Evolutionary conservation across 169 alveolate genomes (phyloP).

Genomic region (Cryptosporidium meleagridis): DNA sequence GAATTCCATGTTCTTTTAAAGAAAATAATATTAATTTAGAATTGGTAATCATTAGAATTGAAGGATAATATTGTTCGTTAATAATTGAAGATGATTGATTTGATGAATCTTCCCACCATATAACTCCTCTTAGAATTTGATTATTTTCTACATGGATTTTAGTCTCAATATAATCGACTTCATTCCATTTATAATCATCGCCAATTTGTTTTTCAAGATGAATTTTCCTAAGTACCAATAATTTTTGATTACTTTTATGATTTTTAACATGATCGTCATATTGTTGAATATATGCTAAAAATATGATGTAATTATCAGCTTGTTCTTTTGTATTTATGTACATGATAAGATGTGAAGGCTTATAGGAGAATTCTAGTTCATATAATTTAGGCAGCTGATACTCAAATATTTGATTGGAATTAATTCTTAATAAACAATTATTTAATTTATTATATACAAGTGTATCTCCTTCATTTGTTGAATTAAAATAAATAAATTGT

Average conservation of each 20-base stretch:
- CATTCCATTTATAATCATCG: slow-evolving; percentile 4
- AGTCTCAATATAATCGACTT: slow-evolving; percentile 23
- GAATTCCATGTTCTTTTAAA: neutral
- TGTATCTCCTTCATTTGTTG: slow-evolving; percentile 51
- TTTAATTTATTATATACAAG: slow-evolving; percentile 24
- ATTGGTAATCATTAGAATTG: slow-evolving; percentile 24
- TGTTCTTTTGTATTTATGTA: neutral
- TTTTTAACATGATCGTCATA: neutral
- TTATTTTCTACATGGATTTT: neutral
- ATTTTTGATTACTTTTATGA: neutral
- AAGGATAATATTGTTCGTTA: neutral
- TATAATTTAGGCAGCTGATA: slow-evolving; percentile 34
- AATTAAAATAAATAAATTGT: slow-evolving; percentile 44
- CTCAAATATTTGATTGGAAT: neutral
- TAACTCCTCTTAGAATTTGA: slow-evolving; percentile 35
- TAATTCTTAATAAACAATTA: slow-evolving; percentile 1
- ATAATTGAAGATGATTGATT: neutral
- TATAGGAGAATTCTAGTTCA: slow-evolving; percentile 3
- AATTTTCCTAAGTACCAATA: slow-evolving; percentile 20
- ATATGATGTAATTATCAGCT: neutral
- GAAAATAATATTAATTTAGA: neutral
- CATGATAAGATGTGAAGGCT: neutral
- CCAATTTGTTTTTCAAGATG: neutral
- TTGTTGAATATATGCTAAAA: slow-evolving; percentile 30
- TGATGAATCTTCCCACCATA: slow-evolving; percentile 46